Evolutionary conservation across 345 rosid genomes (phyloP).

Genomic region (Lumnitzera racemosa): DNA sequence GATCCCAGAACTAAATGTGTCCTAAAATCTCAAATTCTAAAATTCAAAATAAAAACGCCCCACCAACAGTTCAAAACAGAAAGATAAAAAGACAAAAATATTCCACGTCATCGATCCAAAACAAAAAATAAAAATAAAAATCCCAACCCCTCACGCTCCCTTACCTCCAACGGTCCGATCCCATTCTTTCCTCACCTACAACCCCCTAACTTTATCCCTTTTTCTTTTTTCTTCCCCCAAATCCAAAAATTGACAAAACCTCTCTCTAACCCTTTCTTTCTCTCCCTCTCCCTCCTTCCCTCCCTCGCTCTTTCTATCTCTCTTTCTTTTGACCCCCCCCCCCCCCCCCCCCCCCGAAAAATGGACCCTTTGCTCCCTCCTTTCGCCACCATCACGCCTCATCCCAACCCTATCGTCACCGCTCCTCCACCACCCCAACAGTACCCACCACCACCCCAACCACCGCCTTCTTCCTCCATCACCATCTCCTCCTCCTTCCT

Average conservation of each 20-base stretch:
- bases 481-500: background rate
- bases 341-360: constrained; percentile 11
- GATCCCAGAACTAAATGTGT: too few relatives aligned
- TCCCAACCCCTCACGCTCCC: too few relatives aligned
- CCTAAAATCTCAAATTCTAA: too few relatives aligned
- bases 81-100: too few relatives aligned
- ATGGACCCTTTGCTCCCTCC: constrained; percentile 1
- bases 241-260: background rate
- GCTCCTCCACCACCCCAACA: background rate
- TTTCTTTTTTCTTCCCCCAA: too few relatives aligned
- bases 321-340: constrained; percentile 7
- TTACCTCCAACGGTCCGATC: too few relatives aligned
- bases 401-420: background rate
- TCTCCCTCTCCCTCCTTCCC: background rate
- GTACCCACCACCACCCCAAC: background rate
- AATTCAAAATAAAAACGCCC: too few relatives aligned
- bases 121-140: too few relatives aligned
- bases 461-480: background rate
- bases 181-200: too few relatives aligned
- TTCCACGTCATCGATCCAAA: too few relatives aligned
- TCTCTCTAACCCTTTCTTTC: background rate
- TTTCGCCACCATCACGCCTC: constrained; percentile 8
- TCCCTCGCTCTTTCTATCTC: background rate
- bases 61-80: too few relatives aligned
- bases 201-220: too few relatives aligned